Evolutionary conservation across 352 stramenopile genomes (phyloP).

Genomic region (Phytopythium litorale): DNA sequence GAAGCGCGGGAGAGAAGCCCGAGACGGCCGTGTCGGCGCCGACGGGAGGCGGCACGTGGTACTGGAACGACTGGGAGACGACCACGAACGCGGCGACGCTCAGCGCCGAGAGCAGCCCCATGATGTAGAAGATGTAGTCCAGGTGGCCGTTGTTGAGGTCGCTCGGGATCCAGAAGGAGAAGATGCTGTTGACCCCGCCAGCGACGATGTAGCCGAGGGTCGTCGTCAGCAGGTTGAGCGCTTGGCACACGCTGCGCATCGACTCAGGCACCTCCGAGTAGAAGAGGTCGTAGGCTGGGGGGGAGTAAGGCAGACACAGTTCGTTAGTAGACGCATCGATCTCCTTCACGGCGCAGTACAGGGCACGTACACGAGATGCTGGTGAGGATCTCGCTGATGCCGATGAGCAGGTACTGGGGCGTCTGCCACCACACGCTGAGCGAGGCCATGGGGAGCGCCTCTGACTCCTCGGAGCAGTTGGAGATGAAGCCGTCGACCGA

Average conservation of each 20-base stretch:
- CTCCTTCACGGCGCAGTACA: background rate
- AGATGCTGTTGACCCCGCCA: slow-evolving; percentile 81
- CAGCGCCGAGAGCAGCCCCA: slow-evolving; percentile 64
- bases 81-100: slow-evolving; percentile 56
- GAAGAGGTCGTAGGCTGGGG: slow-evolving; percentile 85
- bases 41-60: slow-evolving; percentile 52
- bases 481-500: slow-evolving; percentile 47
- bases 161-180: slow-evolving; percentile 88
- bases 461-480: slow-evolving; percentile 67
- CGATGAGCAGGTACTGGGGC: slow-evolving; percentile 89
- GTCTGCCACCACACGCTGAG: slow-evolving; percentile 91
- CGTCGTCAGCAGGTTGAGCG: slow-evolving; percentile 88
- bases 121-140: slow-evolving; percentile 88
- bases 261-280: slow-evolving; percentile 90
- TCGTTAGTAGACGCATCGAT: background rate
- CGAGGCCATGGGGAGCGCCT: slow-evolving; percentile 68
- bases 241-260: slow-evolving; percentile 90
- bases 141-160: slow-evolving; percentile 89
- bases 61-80: slow-evolving; percentile 80
- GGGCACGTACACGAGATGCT: slow-evolving; percentile 82
- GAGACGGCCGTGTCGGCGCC: slow-evolving; percentile 42
- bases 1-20: slow-evolving; percentile 60
- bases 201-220: slow-evolving; percentile 87
- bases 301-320: slow-evolving; percentile 2
- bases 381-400: slow-evolving; percentile 86